Conservation (phyloP, 164 flowering plant genomes). For the Litsea cubeba region DNA sequence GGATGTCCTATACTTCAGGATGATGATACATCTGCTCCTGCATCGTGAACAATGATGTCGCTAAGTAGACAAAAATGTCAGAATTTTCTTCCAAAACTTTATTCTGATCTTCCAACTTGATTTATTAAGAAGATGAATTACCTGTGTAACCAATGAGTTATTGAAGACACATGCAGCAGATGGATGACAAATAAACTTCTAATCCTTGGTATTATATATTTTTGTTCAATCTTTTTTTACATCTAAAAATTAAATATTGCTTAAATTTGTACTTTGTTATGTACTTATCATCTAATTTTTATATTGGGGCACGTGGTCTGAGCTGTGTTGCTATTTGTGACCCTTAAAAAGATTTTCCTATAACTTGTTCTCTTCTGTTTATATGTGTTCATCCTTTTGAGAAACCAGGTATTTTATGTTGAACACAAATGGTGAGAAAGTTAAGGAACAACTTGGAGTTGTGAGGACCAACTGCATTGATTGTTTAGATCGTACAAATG, state of each 20-base stretch:
- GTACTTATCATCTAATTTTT: neutral
- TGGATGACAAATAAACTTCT: too few relatives aligned
- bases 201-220: too few relatives aligned
- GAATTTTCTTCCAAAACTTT: too few relatives aligned
- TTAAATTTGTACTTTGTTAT: too few relatives aligned
- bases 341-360: neutral
- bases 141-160: too few relatives aligned
- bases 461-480: constrained; percentile 93
- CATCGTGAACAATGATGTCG: too few relatives aligned
- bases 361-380: neutral
- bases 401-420: constrained; percentile 60
- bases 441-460: constrained; percentile 82
- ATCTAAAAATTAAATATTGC: neutral
- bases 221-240: neutral
- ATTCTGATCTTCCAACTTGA: too few relatives aligned
- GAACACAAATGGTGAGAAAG: constrained; percentile 74
- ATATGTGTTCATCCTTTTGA: neutral
- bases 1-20: too few relatives aligned
- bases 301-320: neutral
- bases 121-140: too few relatives aligned
- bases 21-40: too few relatives aligned
- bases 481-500: constrained; percentile 98
- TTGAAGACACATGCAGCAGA: too few relatives aligned
- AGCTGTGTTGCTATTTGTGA: neutral
- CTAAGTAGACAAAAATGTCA: too few relatives aligned